phyloP scores from a whole-genome alignment of 148 eudicot genomes.

The Rhododendron williamsianum region DNA sequence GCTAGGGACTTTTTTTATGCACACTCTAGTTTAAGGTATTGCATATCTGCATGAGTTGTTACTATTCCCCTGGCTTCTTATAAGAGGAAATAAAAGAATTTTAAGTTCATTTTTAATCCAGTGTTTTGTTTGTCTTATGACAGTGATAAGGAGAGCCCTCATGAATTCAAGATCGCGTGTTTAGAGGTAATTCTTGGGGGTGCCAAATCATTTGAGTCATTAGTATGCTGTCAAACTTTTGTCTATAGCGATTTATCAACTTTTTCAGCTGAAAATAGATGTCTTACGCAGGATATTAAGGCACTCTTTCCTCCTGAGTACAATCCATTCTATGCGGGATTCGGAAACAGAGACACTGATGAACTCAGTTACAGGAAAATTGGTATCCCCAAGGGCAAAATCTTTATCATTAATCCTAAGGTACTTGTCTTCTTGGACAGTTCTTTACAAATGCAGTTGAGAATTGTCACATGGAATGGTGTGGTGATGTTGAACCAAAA shows the following conservation, averaged over 20 bases:
- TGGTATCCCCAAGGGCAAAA: slow-evolving; percentile 96
- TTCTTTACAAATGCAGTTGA: not conserved
- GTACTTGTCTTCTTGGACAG: slow-evolving; percentile 24
- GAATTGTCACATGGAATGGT: not conserved
- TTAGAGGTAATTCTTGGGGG: slow-evolving; percentile 60
- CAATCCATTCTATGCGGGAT: slow-evolving; percentile 97
- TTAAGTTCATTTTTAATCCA: not conserved
- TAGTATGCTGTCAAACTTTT: not conserved
- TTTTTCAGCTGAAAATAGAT: not conserved
- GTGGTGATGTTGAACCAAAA: not conserved
- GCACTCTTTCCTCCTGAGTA: slow-evolving; percentile 91
- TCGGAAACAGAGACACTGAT: slow-evolving; percentile 97
- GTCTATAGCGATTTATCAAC: not conserved
- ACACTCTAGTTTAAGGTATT: not conserved
- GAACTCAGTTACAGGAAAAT: slow-evolving; percentile 91
- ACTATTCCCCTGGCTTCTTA: not conserved
- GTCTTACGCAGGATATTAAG: slow-evolving; percentile 70
- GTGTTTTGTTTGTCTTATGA: slow-evolving; percentile 15
- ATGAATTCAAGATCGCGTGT: slow-evolving; percentile 98
- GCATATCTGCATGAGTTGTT: not conserved
- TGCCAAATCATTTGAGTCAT: slow-evolving; percentile 1
- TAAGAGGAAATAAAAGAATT: not conserved
- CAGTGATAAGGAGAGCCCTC: slow-evolving; percentile 99
- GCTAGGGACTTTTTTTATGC: not conserved
- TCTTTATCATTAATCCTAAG: slow-evolving; percentile 96